These are phyloP conservation scores for Haplosporangium gracile DNA, from an alignment of 192 early-diverging fungal species.

Conservation along the genomic window DNA sequence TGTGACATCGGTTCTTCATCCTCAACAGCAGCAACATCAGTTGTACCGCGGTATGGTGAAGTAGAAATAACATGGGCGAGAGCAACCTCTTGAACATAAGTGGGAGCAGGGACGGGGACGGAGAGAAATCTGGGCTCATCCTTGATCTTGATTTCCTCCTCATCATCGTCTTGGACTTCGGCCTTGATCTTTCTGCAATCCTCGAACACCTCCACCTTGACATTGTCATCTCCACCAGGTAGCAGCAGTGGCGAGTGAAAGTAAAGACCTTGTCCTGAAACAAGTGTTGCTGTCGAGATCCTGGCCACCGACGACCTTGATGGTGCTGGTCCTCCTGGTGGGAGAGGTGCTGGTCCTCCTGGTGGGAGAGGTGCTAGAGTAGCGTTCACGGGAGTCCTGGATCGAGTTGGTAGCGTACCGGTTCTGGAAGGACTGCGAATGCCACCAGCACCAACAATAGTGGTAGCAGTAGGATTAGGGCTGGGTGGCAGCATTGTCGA, in stretches of 20 bases:
- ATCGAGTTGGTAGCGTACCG: not conserved
- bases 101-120: not conserved
- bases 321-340: not conserved
- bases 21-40: not conserved
- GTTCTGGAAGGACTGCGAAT: not conserved
- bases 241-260: too few species aligned
- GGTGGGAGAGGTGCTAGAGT: not conserved
- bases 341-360: not conserved
- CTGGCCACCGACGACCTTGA: not conserved
- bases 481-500: not conserved
- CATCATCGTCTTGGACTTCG: not conserved
- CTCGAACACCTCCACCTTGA: not conserved
- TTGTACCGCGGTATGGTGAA: not conserved
- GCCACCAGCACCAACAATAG: too few species aligned
- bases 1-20: not conserved
- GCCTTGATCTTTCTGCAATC: not conserved
- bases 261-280: too few species aligned
- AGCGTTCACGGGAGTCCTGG: not conserved
- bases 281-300: not conserved
- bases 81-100: not conserved
- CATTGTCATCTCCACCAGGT: not conserved
- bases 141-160: constrained; percentile 1
- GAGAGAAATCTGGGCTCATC: not conserved
- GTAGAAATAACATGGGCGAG: not conserved
- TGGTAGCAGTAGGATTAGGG: not conserved